Base-by-base conservation (phyloP, 257 asterid species). In the Scutellaria barbata region DNA sequence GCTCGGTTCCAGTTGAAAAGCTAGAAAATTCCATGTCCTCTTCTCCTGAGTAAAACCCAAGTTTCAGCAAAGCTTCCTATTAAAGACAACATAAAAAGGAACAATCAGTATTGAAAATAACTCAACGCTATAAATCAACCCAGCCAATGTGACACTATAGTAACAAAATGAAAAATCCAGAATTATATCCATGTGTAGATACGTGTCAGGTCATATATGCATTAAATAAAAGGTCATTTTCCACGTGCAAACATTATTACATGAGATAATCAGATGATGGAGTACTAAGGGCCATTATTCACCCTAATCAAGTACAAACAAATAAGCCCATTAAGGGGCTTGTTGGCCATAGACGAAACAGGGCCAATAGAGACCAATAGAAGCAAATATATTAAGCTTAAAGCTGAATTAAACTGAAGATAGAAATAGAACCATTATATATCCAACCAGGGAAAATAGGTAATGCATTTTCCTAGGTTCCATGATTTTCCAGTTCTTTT, bases 21-120 rank as follows among this genome's bases (percentile, higher is more conserved):
- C 79, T 83, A 20, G 89, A 88, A 77, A 12, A 94, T 68, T 94
- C 99, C 74, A 85, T 85, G 74, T 94, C 98, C 87, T 94, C 99
- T 80, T 94, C 99, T 12, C 99, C 98, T 33, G 92, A 91, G 76
- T 91, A 94, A 80, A 88, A 92, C 57, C 99, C 99, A 35, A 89
- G 84, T 76, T 83, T 86, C 79, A 74, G 81, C 73, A 94, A 71
- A 59, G 92, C 96, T 69, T 88, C 98, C 98, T 94, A 79, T 76
- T 42, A 63, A 81, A 69, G 60, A 12, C 63, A 74, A 58, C 10
- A 45, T 13, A 48, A 50, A 68, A 52, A 35, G 11, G 57, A 63
- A 41, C 11, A 47, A 63, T 30, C 56, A 47, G 18, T 5, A 52
- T 45, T 52, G 52, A 25, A 55, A 10, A 51, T 53, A 12, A 17